Evolutionary conservation across 2,329 filamentous ascomycete genomes (phyloP).

Genomic region (Trichoderma guizhouense): DNA sequence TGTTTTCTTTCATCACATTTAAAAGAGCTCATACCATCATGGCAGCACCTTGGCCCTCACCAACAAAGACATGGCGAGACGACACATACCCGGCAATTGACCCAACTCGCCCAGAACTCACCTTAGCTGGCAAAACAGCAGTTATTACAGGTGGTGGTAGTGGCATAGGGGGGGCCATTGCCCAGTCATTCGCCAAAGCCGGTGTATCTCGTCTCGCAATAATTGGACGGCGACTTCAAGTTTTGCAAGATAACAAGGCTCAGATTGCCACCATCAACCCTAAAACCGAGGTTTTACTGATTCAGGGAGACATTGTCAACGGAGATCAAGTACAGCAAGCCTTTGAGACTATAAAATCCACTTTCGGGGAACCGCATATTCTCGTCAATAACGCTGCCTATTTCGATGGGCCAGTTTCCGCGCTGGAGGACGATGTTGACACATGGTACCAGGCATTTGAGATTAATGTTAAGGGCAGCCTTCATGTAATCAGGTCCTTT

Average conservation of each 20-base stretch:
- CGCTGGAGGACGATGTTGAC: not conserved
- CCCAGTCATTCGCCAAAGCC: not conserved
- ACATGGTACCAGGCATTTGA: not conserved
- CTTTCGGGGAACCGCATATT: not conserved
- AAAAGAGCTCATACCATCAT: not conserved
- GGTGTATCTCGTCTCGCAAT: not conserved
- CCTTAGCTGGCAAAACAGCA: not conserved
- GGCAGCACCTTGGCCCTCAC: not conserved
- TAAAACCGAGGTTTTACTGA: not conserved
- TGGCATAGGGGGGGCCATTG: constrained; percentile 2
- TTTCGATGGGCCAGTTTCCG: not conserved
- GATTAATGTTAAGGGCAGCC: not conserved
- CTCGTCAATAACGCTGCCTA: constrained; percentile 5
- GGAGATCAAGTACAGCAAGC: not conserved
- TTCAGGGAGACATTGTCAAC: not conserved
- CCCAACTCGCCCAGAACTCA: not conserved
- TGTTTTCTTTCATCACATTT: not conserved
- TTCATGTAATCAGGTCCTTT: not conserved
- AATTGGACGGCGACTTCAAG: not conserved
- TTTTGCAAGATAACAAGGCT: not conserved
- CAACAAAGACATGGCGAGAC: not conserved
- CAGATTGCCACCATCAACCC: not conserved
- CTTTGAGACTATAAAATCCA: not conserved
- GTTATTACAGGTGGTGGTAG: not conserved
- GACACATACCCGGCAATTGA: not conserved